phyloP scores from a whole-genome alignment of 768 basidiomycete genomes.

The Suillus lakei region DNA sequence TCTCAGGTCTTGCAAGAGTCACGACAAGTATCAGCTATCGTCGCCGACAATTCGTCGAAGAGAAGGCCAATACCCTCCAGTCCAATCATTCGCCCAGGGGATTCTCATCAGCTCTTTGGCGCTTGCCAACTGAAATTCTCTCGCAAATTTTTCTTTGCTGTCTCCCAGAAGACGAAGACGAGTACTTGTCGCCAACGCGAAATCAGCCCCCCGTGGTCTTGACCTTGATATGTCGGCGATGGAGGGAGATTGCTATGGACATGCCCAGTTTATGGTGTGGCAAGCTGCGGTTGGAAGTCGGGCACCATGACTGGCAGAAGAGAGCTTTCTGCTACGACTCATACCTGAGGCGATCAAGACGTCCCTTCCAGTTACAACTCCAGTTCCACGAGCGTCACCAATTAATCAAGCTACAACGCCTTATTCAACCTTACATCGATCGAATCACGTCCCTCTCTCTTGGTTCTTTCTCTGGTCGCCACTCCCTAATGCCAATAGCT shows the following conservation, averaged over 20 bases:
- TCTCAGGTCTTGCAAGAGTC: no score
- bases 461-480: neutral
- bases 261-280: conserved; percentile 56
- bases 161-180: conserved; percentile 29
- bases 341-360: no score
- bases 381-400: no score
- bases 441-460: conserved; percentile 13
- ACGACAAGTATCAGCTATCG: no score
- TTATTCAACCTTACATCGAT: conserved; percentile 24
- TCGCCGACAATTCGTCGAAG: no score
- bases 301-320: conserved; percentile 12
- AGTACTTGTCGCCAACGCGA: conserved; percentile 29
- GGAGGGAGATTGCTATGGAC: conserved; percentile 43
- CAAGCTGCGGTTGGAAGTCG: conserved; percentile 35
- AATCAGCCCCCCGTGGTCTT: conserved; percentile 42
- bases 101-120: conserved; percentile 35
- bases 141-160: conserved; percentile 51
- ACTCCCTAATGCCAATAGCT: neutral
- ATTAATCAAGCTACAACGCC: no score
- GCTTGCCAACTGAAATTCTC: conserved; percentile 50
- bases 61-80: conserved; percentile 10
- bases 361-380: no score
- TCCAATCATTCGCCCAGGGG: conserved; percentile 26
- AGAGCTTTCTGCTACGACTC: neutral
- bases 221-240: conserved; percentile 44